Evolutionary conservation across 805 yeast genomes (phyloP).

Genomic region (Hagleromyces aurorensis): DNA sequence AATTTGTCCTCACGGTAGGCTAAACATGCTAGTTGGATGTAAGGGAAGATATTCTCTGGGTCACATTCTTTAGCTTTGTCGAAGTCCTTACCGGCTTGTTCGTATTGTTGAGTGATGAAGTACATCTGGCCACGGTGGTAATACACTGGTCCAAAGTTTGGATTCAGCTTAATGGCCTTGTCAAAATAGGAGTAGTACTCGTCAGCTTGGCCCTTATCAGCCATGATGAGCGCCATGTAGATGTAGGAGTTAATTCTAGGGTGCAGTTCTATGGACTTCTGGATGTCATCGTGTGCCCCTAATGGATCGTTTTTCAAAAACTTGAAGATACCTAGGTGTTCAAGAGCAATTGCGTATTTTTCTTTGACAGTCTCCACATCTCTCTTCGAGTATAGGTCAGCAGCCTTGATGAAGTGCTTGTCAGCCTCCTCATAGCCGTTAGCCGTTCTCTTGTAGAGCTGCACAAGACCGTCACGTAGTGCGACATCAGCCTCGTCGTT

Average conservation of each 20-base stretch:
- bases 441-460: slow-evolving; percentile 39
- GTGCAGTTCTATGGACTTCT: slow-evolving; percentile 52
- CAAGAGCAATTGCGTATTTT: slow-evolving; percentile 64
- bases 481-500: slow-evolving; percentile 55
- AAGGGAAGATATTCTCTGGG: slow-evolving; percentile 70
- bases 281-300: slow-evolving; percentile 55
- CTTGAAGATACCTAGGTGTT: slow-evolving; percentile 73
- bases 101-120: slow-evolving; percentile 70
- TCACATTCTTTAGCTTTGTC: slow-evolving; percentile 67
- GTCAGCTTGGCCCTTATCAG: slow-evolving; percentile 70
- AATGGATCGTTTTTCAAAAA: slow-evolving; percentile 72
- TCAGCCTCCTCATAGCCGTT: slow-evolving; percentile 35
- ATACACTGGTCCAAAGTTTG: slow-evolving; percentile 71
- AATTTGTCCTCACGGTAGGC: slow-evolving; percentile 61
- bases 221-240: slow-evolving; percentile 70
- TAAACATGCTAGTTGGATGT: slow-evolving; percentile 89
- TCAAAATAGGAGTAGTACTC: slow-evolving; percentile 65
- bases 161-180: slow-evolving; percentile 59
- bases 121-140: slow-evolving; percentile 93
- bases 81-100: slow-evolving; percentile 66
- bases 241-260: slow-evolving; percentile 82
- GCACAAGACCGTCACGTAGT: slow-evolving; percentile 56
- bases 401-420: slow-evolving; percentile 46
- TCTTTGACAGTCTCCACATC: slow-evolving; percentile 26
- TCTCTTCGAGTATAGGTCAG: slow-evolving; percentile 34